Base-by-base conservation (phyloP, 345 rosid species). In the Combretum micranthum region DNA sequence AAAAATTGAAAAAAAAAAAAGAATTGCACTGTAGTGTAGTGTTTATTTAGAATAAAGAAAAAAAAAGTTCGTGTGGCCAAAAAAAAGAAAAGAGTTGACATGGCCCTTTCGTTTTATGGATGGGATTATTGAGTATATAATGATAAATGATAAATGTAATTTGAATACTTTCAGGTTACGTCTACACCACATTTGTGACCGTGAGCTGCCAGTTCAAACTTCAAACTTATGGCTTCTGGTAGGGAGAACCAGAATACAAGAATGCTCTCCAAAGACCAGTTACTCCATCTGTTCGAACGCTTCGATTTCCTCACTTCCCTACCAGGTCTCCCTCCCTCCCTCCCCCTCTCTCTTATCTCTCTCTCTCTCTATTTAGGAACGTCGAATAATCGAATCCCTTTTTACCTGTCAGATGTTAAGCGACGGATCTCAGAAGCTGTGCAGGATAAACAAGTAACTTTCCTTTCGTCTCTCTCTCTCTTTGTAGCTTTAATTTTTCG, bases 341-440 rank as follows among this genome's bases (percentile, higher is more conserved):
- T 26, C 39, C 55, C 46, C 18, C 26, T 43, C 55, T 21, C 14
- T 3, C 26, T 13, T n/a, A n/a, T n/a, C n/a, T n/a, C n/a, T n/a
- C n/a, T n/a, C n/a, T n/a, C n/a, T n/a, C n/a, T n/a, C n/a, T n/a
- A n/a, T n/a, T n/a, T n/a, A 17, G n/a, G n/a, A 12, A 46, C 9
- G 11, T 26, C 12, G 39, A 32, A 32, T 32, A 32, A 7, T 7
- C 9, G 39, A 32, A 32, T 45, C 23, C 11, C 3, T 54, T 21
- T 47, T 1, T n/a, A 32, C 44, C 26, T 20, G 59, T n/a, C 61
- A 88, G 96, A 84, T 74, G 85, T 88, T 54, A 92, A 88, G 87
- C 68, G 74, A 76, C 77, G 90, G 72, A 73, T 88, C 56, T 77
- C 79, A 4, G 96, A 86, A 16, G 95, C 93, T 20, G 92, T 84